phyloP scores from a whole-genome alignment of 441 rosid genomes.

The Manihot esculenta region DNA sequence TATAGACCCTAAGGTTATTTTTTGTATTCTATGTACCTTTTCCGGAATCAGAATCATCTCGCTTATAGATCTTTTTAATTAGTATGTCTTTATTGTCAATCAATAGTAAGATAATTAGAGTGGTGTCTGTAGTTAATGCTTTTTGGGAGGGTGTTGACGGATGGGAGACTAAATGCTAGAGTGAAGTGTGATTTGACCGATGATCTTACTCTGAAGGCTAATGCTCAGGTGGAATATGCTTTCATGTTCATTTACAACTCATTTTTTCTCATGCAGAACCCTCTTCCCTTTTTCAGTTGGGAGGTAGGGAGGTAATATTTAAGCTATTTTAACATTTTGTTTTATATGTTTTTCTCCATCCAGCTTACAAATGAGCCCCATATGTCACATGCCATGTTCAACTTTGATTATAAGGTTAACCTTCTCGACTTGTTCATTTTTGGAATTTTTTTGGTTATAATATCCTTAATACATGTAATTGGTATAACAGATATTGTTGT shows the following conservation, averaged over 20 bases:
- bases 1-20: conserved; percentile 65
- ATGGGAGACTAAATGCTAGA: conserved; percentile 91
- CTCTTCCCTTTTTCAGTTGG: not conserved
- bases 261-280: not conserved
- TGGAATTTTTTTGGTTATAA: not conserved
- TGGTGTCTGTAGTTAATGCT: conserved; percentile 65
- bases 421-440: conserved; percentile 3
- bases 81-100: not conserved
- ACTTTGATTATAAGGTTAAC: conserved; percentile 89
- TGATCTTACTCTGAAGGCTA: conserved; percentile 66
- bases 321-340: conserved; percentile 7
- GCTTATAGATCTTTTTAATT: not conserved
- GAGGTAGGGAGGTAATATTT: not conserved
- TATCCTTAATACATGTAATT: not conserved
- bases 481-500: not conserved
- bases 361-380: conserved; percentile 88
- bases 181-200: conserved; percentile 84
- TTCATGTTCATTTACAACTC: not conserved
- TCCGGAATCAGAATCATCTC: not conserved
- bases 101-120: conserved; percentile 18
- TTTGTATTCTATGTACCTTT: conserved; percentile 3
- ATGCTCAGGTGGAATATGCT: conserved; percentile 56
- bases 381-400: conserved; percentile 82
- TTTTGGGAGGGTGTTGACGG: conserved; percentile 82
- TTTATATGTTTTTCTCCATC: conserved; percentile 17